Conservation (phyloP, 75 land plant genomes). For the Pinus tabuliformis region DNA sequence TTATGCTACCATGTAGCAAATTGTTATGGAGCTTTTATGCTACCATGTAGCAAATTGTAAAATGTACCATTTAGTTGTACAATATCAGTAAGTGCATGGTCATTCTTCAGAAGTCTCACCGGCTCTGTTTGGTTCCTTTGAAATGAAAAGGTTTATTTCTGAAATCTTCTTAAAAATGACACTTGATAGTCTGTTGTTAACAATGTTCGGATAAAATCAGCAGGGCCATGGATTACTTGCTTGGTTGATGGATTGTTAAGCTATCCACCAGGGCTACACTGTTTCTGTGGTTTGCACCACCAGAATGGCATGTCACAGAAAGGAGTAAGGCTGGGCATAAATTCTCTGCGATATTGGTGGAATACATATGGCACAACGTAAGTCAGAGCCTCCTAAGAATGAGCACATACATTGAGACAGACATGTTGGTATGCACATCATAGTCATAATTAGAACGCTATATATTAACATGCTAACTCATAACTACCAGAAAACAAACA, state of each 20-base stretch:
- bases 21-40: not conserved
- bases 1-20: not conserved
- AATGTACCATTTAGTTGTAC: constrained; percentile 1
- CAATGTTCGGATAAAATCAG: not conserved
- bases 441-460: no score
- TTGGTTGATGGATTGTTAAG: not conserved
- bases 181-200: not conserved
- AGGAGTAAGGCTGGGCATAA: no score
- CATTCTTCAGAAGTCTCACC: not conserved
- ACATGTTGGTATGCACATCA: no score
- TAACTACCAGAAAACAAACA: not conserved
- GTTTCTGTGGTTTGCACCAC: not conserved
- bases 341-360: no score
- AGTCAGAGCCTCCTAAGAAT: no score
- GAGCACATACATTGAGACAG: no score
- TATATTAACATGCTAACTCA: no score
- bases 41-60: constrained; percentile 1
- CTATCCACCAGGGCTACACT: not conserved
- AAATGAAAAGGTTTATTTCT: not conserved
- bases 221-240: not conserved
- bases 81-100: not conserved
- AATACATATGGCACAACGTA: no score
- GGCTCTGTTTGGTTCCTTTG: not conserved
- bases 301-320: not conserved
- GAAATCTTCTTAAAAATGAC: not conserved